Base-by-base conservation (phyloP, 148 eudicot species). In the Silene latifolia region DNA sequence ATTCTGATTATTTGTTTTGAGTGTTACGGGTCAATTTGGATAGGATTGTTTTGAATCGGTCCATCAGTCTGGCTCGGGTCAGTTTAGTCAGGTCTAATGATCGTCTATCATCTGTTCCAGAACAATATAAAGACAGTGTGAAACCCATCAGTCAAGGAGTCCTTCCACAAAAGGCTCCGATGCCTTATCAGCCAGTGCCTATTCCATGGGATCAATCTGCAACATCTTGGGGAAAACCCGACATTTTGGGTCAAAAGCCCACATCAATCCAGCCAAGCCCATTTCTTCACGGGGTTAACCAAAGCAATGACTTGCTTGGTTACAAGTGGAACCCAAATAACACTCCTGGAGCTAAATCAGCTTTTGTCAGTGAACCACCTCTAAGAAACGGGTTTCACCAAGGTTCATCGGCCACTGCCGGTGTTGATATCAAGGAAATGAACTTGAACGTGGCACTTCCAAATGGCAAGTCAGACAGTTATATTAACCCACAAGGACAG, bases 381-480 rank as follows among this genome's bases (percentile, higher is more conserved):
- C 69, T 57, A 19, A 67, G 72, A 59, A 88, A 88, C 56, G 87
- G 89, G 59, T 83, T 85, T 75, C 77, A 83, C 79, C 81, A 67
- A 39, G 91, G 90, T 39, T 79, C 88, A 11, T 76, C 86, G 8
- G 81, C 89, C 46, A 75, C 86, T 24, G 66, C 64, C 67, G 83
- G 84, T 39, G 72, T 76, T 48, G 87, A 88, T 24, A 0, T 63
- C 5, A 27, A 63, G 14, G 67, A 82, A 65, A 39, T 88, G 76
- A 84, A 88, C 81, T 86, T 89, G 83, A 89, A 91, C 67, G 74
- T 62, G 71, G 77, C 78, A 63, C 85, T 76, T 77, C 60, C 87
- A 54, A 84, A 85, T 74, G 81, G 72, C 23, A 68, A 82, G 58
- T 77, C 76, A 3, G 66, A 70, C 39, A 83, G 84, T 72, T 83